Percentiles rank a stretch among this genome's conserved stretches.
Conservation (phyloP, 257 asterid species). For the Osmanthus fragrans region DNA sequence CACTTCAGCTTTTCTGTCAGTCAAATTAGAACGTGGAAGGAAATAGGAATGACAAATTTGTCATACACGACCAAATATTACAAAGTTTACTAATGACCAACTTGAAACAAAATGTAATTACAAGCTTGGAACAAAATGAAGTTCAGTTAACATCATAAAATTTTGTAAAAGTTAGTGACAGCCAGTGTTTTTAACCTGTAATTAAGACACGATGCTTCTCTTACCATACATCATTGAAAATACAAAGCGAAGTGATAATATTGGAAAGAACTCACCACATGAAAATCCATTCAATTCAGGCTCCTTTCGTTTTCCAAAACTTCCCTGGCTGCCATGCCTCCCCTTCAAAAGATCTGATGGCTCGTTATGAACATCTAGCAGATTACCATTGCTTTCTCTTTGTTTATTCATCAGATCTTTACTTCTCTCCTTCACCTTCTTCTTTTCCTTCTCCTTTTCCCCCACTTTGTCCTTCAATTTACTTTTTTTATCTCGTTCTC, state of each 20-base stretch:
- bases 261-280: conserved; percentile 52
- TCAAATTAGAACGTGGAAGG: background rate
- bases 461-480: conserved; percentile 42
- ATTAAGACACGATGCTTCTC: background rate
- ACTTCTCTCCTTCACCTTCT: conserved; percentile 23
- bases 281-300: conserved; percentile 40
- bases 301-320: conserved; percentile 41
- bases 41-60: background rate
- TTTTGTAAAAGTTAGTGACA: background rate
- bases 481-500: conserved; percentile 35
- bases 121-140: background rate
- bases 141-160: background rate
- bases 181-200: background rate
- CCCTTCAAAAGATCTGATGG: conserved; percentile 26
- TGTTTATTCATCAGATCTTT: conserved; percentile 23
- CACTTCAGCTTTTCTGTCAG: background rate
- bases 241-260: conserved; percentile 9
- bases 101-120: background rate
- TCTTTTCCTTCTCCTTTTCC: conserved; percentile 37
- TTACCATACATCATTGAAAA: background rate
- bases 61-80: too few relatives aligned
- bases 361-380: conserved; percentile 29
- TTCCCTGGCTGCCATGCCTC: conserved; percentile 29
- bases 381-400: conserved; percentile 29
- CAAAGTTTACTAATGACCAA: background rate